Conservation (phyloP, 2,329 filamentous ascomycete species). For the Fusarium kyushuense region DNA sequence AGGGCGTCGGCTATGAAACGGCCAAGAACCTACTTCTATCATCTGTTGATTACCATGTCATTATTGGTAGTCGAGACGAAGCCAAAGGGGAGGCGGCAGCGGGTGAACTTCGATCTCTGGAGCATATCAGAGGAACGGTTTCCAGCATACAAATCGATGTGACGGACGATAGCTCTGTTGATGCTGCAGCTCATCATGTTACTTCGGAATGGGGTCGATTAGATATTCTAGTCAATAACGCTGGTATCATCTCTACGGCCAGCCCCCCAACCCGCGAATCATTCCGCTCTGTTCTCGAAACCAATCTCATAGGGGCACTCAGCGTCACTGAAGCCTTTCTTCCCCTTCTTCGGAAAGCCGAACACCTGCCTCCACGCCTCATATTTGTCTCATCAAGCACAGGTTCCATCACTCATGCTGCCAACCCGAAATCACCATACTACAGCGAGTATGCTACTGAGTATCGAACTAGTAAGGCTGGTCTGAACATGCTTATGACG, state of each 20-base stretch:
- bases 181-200: slow-evolving; percentile 3
- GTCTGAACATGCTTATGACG: slow-evolving; percentile 19
- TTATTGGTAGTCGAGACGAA: slow-evolving; percentile 19
- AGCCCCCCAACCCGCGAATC: slow-evolving; percentile 8
- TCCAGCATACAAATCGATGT: slow-evolving; percentile 11
- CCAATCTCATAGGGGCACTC: slow-evolving; percentile 12
- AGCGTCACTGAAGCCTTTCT: slow-evolving; percentile 9
- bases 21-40: slow-evolving; percentile 20
- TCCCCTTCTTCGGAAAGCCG: slow-evolving; percentile 3
- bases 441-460: not conserved
- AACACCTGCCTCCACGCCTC: slow-evolving; percentile 9
- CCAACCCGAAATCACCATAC: not conserved
- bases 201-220: slow-evolving; percentile 18
- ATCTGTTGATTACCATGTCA: slow-evolving; percentile 18
- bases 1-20: slow-evolving; percentile 25
- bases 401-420: slow-evolving; percentile 5
- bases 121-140: slow-evolving; percentile 19
- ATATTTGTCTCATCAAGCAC: slow-evolving; percentile 21
- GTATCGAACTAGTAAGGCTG: slow-evolving; percentile 22
- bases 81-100: slow-evolving; percentile 18
- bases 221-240: slow-evolving; percentile 21
- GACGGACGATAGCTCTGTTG: slow-evolving; percentile 8
- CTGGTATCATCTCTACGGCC: not conserved
- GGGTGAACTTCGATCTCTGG: not conserved
- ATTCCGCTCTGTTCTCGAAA: slow-evolving; percentile 6